Evolutionary conservation across 805 yeast species (phyloP).

Genomic region (Teunomyces aglyptinius): DNA sequence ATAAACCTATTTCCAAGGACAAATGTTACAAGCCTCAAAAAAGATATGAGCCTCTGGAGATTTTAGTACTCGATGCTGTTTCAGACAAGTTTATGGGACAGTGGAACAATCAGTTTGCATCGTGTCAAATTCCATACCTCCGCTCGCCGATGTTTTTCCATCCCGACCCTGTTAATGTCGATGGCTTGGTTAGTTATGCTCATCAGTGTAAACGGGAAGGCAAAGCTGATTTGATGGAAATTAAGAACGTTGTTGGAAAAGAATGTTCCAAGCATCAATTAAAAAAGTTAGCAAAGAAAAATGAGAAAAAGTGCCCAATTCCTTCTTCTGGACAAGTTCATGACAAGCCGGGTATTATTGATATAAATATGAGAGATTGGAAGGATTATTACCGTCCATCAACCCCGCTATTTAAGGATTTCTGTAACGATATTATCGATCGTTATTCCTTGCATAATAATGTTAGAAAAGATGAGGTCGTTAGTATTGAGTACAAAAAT

Average conservation of each 20-base stretch:
- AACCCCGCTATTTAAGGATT: slow-evolving; percentile 37
- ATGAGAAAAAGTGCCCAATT: slow-evolving; percentile 14
- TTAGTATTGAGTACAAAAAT: slow-evolving; percentile 26
- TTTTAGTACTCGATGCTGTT: slow-evolving; percentile 37
- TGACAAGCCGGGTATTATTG: slow-evolving; percentile 35
- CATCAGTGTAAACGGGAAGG: slow-evolving; percentile 27
- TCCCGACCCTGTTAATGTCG: slow-evolving; percentile 44
- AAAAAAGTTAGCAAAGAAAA: slow-evolving; percentile 26
- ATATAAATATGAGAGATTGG: slow-evolving; percentile 43
- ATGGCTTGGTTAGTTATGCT: slow-evolving; percentile 43
- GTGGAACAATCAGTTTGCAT: slow-evolving; percentile 43
- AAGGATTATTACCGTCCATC: slow-evolving; percentile 46
- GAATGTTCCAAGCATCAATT: slow-evolving; percentile 44
- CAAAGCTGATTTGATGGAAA: slow-evolving; percentile 34
- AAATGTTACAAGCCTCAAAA: slow-evolving; percentile 11
- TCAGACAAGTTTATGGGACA: slow-evolving; percentile 36
- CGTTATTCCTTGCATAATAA: slow-evolving; percentile 29
- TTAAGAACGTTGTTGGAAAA: slow-evolving; percentile 42
- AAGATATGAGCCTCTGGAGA: slow-evolving; percentile 23
- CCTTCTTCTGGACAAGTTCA: slow-evolving; percentile 19
- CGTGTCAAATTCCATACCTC: slow-evolving; percentile 41
- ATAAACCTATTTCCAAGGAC: slow-evolving; percentile 9
- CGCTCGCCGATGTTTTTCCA: slow-evolving; percentile 51
- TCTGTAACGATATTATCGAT: slow-evolving; percentile 32
- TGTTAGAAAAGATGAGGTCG: slow-evolving; percentile 34